Evolutionary conservation across 148 eudicot species (phyloP).

Genomic region (Pouteria glomerata): DNA sequence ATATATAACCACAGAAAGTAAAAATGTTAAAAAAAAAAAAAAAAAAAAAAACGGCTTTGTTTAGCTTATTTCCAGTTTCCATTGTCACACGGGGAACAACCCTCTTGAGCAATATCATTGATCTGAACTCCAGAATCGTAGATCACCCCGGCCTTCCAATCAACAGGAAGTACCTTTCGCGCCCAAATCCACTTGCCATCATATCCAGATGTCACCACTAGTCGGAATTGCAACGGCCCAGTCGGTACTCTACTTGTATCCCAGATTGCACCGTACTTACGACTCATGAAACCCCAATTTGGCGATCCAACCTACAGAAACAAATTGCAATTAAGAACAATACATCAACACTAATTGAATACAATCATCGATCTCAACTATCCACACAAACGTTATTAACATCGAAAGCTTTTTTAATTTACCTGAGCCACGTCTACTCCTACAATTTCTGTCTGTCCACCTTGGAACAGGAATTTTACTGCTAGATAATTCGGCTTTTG

Average conservation of each 20-base stretch:
- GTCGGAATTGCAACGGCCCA: slow-evolving; percentile 62
- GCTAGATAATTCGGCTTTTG: slow-evolving; percentile 57
- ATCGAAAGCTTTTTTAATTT: too few relatives aligned
- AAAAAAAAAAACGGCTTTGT: too few relatives aligned
- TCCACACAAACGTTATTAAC: too few relatives aligned
- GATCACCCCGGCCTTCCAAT: slow-evolving; percentile 37
- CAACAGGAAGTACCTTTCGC: slow-evolving; percentile 50
- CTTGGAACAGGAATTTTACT: slow-evolving; percentile 70
- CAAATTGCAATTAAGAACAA: too few relatives aligned
- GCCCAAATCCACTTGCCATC: slow-evolving; percentile 68
- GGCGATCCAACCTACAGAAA: slow-evolving; percentile 52
- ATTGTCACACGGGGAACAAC: slow-evolving; percentile 56
- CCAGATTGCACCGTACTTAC: slow-evolving; percentile 76
- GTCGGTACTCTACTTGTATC: slow-evolving; percentile 50
- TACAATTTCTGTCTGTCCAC: slow-evolving; percentile 85
- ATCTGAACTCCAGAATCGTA: slow-evolving; percentile 43
- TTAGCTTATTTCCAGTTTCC: slow-evolving; percentile 25
- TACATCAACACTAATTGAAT: too few relatives aligned
- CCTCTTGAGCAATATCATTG: slow-evolving; percentile 46
- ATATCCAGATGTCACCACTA: slow-evolving; percentile 57
- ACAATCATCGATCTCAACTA: too few relatives aligned
- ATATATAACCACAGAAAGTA: too few relatives aligned
- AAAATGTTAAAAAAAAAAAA: too few relatives aligned
- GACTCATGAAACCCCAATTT: slow-evolving; percentile 50
- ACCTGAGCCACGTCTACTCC: slow-evolving; percentile 68